A percentile compares a stretch with the other conserved stretches of the same genome.
Conservation (phyloP, 2,329 filamentous ascomycete species). For the Escovopsis weberi region DNA sequence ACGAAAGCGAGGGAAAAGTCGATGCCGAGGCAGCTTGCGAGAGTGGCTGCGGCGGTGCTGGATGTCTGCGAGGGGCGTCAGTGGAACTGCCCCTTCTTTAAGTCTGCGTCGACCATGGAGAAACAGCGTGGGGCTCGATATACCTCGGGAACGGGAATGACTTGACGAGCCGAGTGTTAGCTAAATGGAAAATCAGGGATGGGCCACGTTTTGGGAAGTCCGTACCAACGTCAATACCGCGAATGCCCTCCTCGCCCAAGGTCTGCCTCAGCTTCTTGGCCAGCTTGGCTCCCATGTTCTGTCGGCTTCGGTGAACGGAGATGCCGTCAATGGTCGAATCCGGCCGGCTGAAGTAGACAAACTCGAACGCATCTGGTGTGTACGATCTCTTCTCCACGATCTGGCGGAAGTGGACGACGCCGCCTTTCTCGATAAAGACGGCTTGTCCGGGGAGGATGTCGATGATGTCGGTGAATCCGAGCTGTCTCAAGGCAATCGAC, state of each 20-base stretch:
- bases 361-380: slow-evolving; percentile 68
- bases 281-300: slow-evolving; percentile 75
- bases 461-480: slow-evolving; percentile 61
- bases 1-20: slow-evolving; percentile 72
- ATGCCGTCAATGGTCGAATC: slow-evolving; percentile 80
- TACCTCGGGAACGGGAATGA: slow-evolving; percentile 56
- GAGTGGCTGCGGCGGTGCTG: slow-evolving; percentile 62
- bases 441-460: slow-evolving; percentile 76
- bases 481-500: slow-evolving; percentile 67
- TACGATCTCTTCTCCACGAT: slow-evolving; percentile 55
- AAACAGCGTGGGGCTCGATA: neutral
- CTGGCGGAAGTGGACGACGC: slow-evolving; percentile 59
- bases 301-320: slow-evolving; percentile 67
- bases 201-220: too few species aligned
- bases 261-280: slow-evolving; percentile 56
- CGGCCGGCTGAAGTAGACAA: slow-evolving; percentile 73
- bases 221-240: slow-evolving; percentile 55
- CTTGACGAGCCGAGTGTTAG: slow-evolving; percentile 16
- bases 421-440: slow-evolving; percentile 71
- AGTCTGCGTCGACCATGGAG: too few species aligned
- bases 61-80: slow-evolving; percentile 40
- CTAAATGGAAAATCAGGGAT: neutral
- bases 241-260: slow-evolving; percentile 53
- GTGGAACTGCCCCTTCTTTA: too few species aligned
- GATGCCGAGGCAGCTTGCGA: slow-evolving; percentile 62